phyloP scores from a whole-genome alignment of 805 yeast genomes.

The Saccharomycopsis sp. region DNA sequence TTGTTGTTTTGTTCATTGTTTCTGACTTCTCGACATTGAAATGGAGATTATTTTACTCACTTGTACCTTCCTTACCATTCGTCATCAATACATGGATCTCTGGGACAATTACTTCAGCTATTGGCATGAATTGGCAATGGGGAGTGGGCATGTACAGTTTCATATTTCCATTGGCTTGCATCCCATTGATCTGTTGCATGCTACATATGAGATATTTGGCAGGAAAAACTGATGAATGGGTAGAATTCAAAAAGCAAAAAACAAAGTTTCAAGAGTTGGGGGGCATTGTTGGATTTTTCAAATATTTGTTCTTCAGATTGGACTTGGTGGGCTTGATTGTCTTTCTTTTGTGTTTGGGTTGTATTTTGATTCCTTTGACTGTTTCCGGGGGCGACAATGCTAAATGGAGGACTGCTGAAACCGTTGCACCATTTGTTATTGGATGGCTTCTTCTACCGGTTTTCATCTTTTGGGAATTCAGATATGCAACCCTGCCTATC shows the following conservation, averaged over 20 bases:
- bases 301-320: conserved; percentile 47
- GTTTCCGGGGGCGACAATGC: conserved; percentile 55
- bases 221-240: conserved; percentile 34
- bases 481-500: conserved; percentile 51
- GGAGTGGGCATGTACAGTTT: conserved; percentile 55
- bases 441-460: conserved; percentile 44
- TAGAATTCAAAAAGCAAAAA: conserved; percentile 25
- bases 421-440: conserved; percentile 61
- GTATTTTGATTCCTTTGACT: conserved; percentile 64
- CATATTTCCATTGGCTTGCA: conserved; percentile 42
- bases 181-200: conserved; percentile 38
- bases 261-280: conserved; percentile 23
- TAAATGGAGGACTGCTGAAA: conserved; percentile 51
- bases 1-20: conserved; percentile 46
- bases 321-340: conserved; percentile 57
- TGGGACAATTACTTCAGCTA: conserved; percentile 42
- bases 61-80: conserved; percentile 61
- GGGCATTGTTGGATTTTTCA: conserved; percentile 21
- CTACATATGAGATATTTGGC: conserved; percentile 42
- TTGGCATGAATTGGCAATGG: conserved; percentile 37
- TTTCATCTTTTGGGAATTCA: conserved; percentile 50
- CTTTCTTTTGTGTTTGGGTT: conserved; percentile 48
- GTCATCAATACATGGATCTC: conserved; percentile 73
- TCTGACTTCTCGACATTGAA: conserved; percentile 62
- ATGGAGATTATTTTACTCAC: conserved; percentile 60